A percentile compares a stretch with the other conserved stretches of the same genome.
Evolutionary conservation across 129 eudicot species (phyloP).

Genomic region (Escallonia rubra): DNA sequence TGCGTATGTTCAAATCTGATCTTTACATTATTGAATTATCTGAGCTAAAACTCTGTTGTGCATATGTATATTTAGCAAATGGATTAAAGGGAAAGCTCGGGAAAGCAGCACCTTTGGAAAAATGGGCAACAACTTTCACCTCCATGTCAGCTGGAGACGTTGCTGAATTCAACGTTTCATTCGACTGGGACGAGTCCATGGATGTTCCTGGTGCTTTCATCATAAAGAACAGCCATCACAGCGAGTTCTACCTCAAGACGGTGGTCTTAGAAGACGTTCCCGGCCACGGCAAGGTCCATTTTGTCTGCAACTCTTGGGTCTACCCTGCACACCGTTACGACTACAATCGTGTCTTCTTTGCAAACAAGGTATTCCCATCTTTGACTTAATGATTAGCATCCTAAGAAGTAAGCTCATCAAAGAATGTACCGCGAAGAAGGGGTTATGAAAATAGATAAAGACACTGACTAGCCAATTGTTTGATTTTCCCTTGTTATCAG

Average conservation of each 20-base stretch:
- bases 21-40: too few species aligned
- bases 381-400: too few species aligned
- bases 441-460: too few species aligned
- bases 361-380: constrained; percentile 20
- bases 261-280: constrained; percentile 26
- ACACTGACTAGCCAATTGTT: not conserved
- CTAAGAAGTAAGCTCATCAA: too few species aligned
- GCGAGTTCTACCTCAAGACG: constrained; percentile 26
- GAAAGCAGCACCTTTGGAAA: constrained; percentile 11
- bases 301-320: constrained; percentile 36
- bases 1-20: too few species aligned
- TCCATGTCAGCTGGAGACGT: constrained; percentile 2
- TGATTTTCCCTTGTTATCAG: constrained; percentile 23
- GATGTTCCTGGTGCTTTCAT: constrained; percentile 27
- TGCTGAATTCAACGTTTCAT: constrained; percentile 12
- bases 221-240: constrained; percentile 18
- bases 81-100: constrained; percentile 16
- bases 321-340: constrained; percentile 22
- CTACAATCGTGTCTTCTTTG: constrained; percentile 25
- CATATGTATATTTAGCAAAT: not conserved
- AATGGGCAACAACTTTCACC: constrained; percentile 1
- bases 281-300: constrained; percentile 21
- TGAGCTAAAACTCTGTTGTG: too few species aligned
- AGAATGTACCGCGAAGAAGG: too few species aligned
- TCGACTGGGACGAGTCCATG: constrained; percentile 21